These are phyloP conservation scores for Hypoxylon sp. DNA, from an alignment of 2,329 filamentous ascomycete species.

Conservation along the genomic window DNA sequence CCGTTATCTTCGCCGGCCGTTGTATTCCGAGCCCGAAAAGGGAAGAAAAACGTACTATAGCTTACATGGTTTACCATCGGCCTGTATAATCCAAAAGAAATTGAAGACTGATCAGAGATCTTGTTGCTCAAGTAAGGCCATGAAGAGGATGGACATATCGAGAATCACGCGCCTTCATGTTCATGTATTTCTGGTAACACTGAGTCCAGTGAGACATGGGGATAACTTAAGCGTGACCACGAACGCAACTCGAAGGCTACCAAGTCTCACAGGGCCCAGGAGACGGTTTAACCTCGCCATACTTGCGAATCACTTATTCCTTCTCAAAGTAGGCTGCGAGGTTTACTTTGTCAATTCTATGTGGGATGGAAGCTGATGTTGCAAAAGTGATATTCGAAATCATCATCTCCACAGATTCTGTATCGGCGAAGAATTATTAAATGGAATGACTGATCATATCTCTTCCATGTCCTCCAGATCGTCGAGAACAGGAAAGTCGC, in stretches of 20 bases:
- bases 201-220: no score
- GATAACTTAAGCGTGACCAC: not conserved
- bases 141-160: not conserved
- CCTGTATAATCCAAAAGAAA: not conserved
- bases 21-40: not conserved
- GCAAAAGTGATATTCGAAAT: not conserved
- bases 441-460: slow-evolving; percentile 61
- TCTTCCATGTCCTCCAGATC: slow-evolving; percentile 84
- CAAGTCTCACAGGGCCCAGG: not conserved
- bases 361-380: not conserved
- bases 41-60: not conserved
- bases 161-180: not conserved
- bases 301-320: not conserved
- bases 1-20: not conserved
- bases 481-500: slow-evolving; percentile 78
- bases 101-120: not conserved
- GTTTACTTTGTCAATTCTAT: not conserved
- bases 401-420: not conserved
- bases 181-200: no score
- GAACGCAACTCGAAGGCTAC: not conserved
- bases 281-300: not conserved
- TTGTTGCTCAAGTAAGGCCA: no score
- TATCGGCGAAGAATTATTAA: not conserved
- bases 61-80: not conserved
- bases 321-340: not conserved